Percentiles rank a stretch among this genome's conserved stretches.
These are phyloP conservation scores for Curvularia hawaiiensis DNA, from an alignment of 2,329 filamentous ascomycete species.

Conservation along the genomic window DNA sequence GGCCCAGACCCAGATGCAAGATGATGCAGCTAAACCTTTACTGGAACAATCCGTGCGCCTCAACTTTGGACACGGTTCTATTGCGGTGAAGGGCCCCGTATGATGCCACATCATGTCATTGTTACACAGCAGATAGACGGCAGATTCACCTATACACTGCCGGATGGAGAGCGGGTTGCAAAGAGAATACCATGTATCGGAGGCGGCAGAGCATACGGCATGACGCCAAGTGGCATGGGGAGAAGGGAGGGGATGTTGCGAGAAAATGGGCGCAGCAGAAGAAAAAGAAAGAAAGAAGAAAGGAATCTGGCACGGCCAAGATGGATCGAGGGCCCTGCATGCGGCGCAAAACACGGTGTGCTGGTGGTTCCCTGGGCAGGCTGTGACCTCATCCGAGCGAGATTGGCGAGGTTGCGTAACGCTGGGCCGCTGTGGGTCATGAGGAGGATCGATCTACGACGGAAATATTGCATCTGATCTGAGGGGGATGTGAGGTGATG, in stretches of 20 bases:
- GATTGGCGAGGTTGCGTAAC: not conserved
- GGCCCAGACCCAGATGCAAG: conserved; percentile 11
- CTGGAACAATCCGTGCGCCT: not conserved
- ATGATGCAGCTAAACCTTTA: conserved; percentile 14
- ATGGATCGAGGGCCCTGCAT: not conserved
- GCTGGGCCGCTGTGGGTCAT: not conserved
- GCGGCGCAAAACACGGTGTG: not conserved
- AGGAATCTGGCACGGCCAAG: not conserved
- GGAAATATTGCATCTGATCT: conserved; percentile 8
- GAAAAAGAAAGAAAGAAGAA: not conserved
- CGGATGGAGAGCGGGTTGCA: not conserved
- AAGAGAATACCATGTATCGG: not conserved
- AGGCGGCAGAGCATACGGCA: not conserved
- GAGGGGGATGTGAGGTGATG: not conserved
- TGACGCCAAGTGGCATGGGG: not conserved
- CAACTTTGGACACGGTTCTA: not conserved
- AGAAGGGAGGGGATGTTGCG: not conserved
- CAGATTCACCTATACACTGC: not conserved
- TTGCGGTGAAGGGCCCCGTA: not conserved
- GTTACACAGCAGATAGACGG: not conserved
- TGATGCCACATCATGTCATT: conserved; percentile 7
- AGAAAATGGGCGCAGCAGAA: not conserved
- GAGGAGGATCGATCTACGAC: conserved; percentile 1
- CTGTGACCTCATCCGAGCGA: too few species aligned
- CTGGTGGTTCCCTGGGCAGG: not conserved